These are phyloP conservation scores for Eutrema salsugineum DNA, from an alignment of 441 rosid genomes.

Conservation along the genomic window DNA sequence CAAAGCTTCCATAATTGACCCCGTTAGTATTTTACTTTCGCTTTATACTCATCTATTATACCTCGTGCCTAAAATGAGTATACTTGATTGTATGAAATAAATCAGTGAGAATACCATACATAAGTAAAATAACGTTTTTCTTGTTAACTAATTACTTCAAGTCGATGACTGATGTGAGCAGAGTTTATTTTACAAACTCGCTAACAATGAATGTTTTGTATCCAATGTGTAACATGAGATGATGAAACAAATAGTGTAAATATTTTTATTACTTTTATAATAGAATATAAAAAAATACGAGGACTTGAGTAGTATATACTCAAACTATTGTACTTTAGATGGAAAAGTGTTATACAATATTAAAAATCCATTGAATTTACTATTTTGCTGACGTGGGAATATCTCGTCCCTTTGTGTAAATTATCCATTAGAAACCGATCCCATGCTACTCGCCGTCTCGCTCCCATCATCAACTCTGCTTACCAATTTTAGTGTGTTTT, in stretches of 20 bases:
- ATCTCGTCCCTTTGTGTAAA: conserved; percentile 4
- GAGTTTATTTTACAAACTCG: background rate
- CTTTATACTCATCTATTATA: background rate
- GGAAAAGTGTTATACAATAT: background rate
- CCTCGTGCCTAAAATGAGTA: background rate
- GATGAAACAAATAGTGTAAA: background rate
- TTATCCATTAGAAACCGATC: conserved; percentile 9
- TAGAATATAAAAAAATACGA: background rate
- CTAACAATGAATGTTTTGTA: background rate
- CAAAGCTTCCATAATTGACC: background rate
- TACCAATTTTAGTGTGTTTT: background rate
- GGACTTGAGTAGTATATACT: background rate
- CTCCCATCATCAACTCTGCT: background rate
- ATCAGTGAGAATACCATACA: background rate
- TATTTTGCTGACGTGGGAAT: conserved; percentile 22
- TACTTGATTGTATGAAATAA: background rate
- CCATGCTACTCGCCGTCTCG: conserved; percentile 5
- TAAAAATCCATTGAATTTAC: background rate
- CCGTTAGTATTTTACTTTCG: background rate
- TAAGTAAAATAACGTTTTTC: background rate
- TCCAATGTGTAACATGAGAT: conserved; percentile 1
- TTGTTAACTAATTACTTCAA: background rate
- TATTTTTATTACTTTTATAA: background rate
- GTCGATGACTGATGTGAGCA: background rate
- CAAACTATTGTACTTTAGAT: background rate